Conservation (phyloP, 257 asterid genomes). For the Nicotiana knightiana region DNA sequence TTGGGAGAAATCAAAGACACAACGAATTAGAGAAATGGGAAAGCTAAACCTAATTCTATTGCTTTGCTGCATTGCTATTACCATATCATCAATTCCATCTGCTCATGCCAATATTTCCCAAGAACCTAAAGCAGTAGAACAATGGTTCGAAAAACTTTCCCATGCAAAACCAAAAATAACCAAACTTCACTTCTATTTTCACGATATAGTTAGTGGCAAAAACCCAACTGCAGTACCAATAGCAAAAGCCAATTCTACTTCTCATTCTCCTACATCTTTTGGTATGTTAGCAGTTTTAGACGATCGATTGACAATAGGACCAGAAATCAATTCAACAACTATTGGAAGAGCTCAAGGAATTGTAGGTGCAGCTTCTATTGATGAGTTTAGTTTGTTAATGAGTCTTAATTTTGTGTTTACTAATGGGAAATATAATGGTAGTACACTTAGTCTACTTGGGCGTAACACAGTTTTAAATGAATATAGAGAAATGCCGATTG, state of each 20-base stretch:
- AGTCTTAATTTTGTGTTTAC: conserved; percentile 33
- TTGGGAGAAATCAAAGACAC: not conserved
- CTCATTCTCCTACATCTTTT: conserved; percentile 21
- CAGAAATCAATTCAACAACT: conserved; percentile 21
- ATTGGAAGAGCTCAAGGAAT: conserved; percentile 54
- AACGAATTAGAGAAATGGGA: not conserved
- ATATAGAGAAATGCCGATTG: conserved; percentile 39
- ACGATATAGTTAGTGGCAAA: conserved; percentile 28
- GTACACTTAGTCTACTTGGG: conserved; percentile 40
- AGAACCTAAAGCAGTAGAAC: conserved; percentile 19
- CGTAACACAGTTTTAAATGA: conserved; percentile 18
- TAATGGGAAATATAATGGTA: conserved; percentile 33
- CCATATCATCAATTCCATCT: not conserved
- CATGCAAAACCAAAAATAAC: conserved; percentile 21
- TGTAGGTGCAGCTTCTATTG: conserved; percentile 21
- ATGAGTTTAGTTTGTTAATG: conserved; percentile 24
- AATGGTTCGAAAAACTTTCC: conserved; percentile 27
- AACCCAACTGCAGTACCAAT: conserved; percentile 18
- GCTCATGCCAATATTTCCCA: not conserved
- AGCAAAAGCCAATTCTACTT: conserved; percentile 20
- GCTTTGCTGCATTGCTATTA: not conserved
- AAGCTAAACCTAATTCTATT: not conserved
- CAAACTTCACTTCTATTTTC: conserved; percentile 37
- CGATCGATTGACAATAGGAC: conserved; percentile 22
- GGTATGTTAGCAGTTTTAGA: conserved; percentile 27